These are phyloP conservation scores for Leishmania gerbilli DNA, from an alignment of 208 protist genomes.

Conservation along the genomic window DNA sequence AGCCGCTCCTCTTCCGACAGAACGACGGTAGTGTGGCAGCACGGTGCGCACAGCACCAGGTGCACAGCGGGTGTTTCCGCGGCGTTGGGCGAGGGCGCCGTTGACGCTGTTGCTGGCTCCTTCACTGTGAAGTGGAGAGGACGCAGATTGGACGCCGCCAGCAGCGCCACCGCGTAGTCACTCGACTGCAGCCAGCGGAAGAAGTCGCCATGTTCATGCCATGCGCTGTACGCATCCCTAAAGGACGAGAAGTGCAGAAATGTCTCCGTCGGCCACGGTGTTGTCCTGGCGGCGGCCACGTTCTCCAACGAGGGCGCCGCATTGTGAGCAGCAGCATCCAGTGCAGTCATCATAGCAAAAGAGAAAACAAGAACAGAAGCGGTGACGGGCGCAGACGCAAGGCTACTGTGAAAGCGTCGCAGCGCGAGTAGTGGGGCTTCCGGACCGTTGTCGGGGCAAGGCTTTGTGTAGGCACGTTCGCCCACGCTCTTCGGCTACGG, in stretches of 20 bases:
- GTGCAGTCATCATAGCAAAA: neutral
- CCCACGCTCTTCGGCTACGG: neutral
- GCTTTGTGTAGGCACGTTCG: neutral
- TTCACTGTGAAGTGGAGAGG: constrained; percentile 18
- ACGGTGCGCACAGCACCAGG: constrained; percentile 30
- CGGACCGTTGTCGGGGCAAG: neutral
- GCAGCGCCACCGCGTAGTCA: constrained; percentile 33
- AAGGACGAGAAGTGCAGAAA: constrained; percentile 22
- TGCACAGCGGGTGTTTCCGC: neutral
- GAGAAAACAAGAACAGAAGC: neutral
- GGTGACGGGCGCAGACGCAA: too few relatives aligned
- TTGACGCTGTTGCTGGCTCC: too few relatives aligned
- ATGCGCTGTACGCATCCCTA: constrained; percentile 12
- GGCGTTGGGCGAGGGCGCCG: too few relatives aligned
- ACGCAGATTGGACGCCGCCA: constrained; percentile 44
- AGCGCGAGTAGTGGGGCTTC: neutral
- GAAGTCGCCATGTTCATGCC: constrained; percentile 17
- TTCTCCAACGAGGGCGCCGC: neutral
- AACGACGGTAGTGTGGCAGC: constrained; percentile 21
- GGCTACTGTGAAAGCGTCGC: neutral
- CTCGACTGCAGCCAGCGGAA: constrained; percentile 39
- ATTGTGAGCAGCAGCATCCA: neutral
- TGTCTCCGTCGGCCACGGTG: constrained; percentile 2
- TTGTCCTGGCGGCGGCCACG: neutral
- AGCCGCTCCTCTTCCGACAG: constrained; percentile 28